Conservation (phyloP, 345 rosid genomes). For the Hibiscus trionum region DNA sequence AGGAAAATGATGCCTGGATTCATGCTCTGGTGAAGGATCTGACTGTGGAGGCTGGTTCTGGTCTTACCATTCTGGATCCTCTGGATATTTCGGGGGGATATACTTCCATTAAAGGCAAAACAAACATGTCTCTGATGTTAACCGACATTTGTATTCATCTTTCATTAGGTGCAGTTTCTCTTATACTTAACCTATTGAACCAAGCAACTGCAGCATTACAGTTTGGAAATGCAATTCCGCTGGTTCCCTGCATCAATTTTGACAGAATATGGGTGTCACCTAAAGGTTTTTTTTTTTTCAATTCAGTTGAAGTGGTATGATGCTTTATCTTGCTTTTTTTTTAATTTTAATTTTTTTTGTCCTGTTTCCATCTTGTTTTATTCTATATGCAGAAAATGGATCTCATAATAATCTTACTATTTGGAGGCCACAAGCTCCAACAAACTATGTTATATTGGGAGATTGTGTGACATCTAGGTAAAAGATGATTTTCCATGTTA, state of each 20-base stretch:
- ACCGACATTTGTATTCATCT: constrained; percentile 83
- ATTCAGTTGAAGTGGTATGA: constrained; percentile 12
- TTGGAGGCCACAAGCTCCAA: constrained; percentile 96
- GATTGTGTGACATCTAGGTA: constrained; percentile 98
- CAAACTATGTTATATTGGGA: constrained; percentile 90
- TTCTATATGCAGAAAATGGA: constrained; percentile 54
- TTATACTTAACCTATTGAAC: constrained; percentile 72
- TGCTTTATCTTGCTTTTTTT: background rate
- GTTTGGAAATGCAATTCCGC: constrained; percentile 77
- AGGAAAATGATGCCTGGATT: constrained; percentile 90
- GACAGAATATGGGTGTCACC: constrained; percentile 80
- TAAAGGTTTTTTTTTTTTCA: constrained; percentile 45
- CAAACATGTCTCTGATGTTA: constrained; percentile 71
- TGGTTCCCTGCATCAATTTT: constrained; percentile 81
- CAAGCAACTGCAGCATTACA: constrained; percentile 77
- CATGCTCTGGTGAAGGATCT: constrained; percentile 79
- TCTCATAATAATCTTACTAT: constrained; percentile 67
- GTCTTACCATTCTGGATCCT: constrained; percentile 83
- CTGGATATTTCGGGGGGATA: constrained; percentile 88
- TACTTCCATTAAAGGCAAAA: constrained; percentile 84
- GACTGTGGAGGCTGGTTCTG: constrained; percentile 91
- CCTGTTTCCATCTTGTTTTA: background rate
- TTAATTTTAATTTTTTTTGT: background rate
- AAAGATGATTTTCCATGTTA: constrained; percentile 1
- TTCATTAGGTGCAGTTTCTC: constrained; percentile 81